Evolutionary conservation across 768 basidiomycete species (phyloP).

Genomic region (Russula sp.): DNA sequence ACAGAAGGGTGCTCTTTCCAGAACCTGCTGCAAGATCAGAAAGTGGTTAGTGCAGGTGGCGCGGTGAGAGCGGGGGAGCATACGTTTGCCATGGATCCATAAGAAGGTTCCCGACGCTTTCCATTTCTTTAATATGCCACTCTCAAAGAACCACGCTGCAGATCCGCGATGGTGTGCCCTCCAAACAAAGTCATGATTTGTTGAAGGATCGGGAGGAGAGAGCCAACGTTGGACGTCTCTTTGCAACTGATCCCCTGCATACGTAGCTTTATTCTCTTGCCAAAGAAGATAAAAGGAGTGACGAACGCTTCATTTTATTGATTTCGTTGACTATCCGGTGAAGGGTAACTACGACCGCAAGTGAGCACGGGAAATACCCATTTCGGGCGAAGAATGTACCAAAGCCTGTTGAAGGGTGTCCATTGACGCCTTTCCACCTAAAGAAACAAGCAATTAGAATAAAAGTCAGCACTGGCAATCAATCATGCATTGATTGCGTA

Average conservation of each 20-base stretch:
- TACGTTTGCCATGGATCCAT: neutral
- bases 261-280: neutral
- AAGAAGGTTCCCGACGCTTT: neutral
- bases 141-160: neutral
- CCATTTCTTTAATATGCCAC: neutral
- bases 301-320: slow-evolving; percentile 3
- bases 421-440: neutral
- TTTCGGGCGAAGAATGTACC: neutral
- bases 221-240: neutral
- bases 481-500: neutral
- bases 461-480: neutral
- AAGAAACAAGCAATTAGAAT: neutral
- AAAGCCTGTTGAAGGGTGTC: neutral
- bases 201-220: neutral
- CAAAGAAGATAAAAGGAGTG: neutral
- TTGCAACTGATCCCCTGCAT: neutral
- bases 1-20: too few relatives aligned
- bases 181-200: neutral
- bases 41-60: neutral
- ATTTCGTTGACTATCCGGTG: neutral
- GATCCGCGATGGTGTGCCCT: neutral
- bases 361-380: neutral
- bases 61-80: neutral
- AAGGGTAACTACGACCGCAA: neutral
- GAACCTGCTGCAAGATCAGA: neutral